Evolutionary conservation across 441 rosid genomes (phyloP).

Genomic region (Macaranga tanarius): DNA sequence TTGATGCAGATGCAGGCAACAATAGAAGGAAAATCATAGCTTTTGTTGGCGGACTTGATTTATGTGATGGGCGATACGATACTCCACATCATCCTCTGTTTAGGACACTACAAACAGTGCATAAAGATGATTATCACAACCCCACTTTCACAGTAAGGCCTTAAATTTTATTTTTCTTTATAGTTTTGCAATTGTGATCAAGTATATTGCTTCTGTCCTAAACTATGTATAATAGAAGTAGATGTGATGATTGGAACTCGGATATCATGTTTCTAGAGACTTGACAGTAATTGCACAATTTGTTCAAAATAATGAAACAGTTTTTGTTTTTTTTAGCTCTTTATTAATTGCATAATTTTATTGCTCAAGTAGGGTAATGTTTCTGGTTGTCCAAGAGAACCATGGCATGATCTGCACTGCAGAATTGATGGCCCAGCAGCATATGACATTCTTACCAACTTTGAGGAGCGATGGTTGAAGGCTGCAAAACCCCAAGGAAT

Average conservation of each 20-base stretch:
- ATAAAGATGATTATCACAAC: slow-evolving; percentile 88
- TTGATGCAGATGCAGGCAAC: slow-evolving; percentile 87
- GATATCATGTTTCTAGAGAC: background rate
- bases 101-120: slow-evolving; percentile 65
- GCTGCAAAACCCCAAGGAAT: slow-evolving; percentile 79
- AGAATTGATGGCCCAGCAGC: slow-evolving; percentile 98
- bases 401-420: slow-evolving; percentile 96
- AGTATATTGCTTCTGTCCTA: background rate
- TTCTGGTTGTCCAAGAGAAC: slow-evolving; percentile 81
- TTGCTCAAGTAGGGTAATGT: slow-evolving; percentile 47
- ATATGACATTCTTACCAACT: slow-evolving; percentile 84
- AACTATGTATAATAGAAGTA: background rate
- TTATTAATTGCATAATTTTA: slow-evolving; percentile 13
- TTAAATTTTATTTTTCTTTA: slow-evolving; percentile 17
- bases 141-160: slow-evolving; percentile 78
- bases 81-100: slow-evolving; percentile 83
- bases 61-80: slow-evolving; percentile 96
- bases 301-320: slow-evolving; percentile 1
- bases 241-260: background rate
- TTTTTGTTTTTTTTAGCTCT: slow-evolving; percentile 9
- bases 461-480: slow-evolving; percentile 92
- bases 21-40: slow-evolving; percentile 82
- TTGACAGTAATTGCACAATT: background rate
- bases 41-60: slow-evolving; percentile 96
- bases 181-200: slow-evolving; percentile 13